Conservation (phyloP, 2,329 filamentous ascomycete species). For the Lizonia empirigonia region DNA sequence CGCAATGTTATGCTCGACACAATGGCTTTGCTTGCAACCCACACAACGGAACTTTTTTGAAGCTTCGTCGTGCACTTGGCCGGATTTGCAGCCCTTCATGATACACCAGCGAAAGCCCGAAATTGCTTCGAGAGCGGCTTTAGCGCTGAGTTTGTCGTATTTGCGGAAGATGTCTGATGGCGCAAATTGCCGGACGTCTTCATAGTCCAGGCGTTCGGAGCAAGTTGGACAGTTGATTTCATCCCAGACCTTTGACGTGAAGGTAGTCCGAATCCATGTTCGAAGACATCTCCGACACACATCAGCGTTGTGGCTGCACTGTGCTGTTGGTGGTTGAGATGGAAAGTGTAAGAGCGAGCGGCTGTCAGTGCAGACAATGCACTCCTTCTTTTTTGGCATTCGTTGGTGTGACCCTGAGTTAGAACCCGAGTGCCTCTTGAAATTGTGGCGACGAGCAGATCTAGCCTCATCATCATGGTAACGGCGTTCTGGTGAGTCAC, state of each 20-base stretch:
- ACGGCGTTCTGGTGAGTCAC: neutral
- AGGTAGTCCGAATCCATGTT: slow-evolving; percentile 48
- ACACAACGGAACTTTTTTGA: slow-evolving; percentile 52
- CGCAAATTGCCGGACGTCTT: slow-evolving; percentile 55
- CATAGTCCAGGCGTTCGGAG: slow-evolving; percentile 49
- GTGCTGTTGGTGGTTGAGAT: slow-evolving; percentile 35
- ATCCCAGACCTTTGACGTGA: slow-evolving; percentile 50
- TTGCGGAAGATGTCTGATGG: slow-evolving; percentile 50
- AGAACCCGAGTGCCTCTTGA: neutral
- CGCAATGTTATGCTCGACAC: slow-evolving; percentile 39
- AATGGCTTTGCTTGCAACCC: slow-evolving; percentile 45
- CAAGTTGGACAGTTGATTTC: slow-evolving; percentile 60
- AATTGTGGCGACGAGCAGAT: neutral
- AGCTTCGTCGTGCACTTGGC: slow-evolving; percentile 57
- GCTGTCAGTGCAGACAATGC: slow-evolving; percentile 45
- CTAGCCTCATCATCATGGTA: neutral
- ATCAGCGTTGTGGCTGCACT: slow-evolving; percentile 43
- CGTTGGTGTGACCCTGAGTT: neutral
- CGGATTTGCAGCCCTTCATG: slow-evolving; percentile 55
- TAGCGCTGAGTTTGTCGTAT: slow-evolving; percentile 53
- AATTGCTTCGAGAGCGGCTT: slow-evolving; percentile 52
- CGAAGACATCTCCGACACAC: slow-evolving; percentile 48
- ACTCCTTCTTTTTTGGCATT: slow-evolving; percentile 21
- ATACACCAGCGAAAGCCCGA: slow-evolving; percentile 62
- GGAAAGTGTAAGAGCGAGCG: slow-evolving; percentile 42